A percentile compares a stretch with the other conserved stretches of the same genome.
Evolutionary conservation across 2,329 filamentous ascomycete species (phyloP).

Genomic region (Microdochium paspali): DNA sequence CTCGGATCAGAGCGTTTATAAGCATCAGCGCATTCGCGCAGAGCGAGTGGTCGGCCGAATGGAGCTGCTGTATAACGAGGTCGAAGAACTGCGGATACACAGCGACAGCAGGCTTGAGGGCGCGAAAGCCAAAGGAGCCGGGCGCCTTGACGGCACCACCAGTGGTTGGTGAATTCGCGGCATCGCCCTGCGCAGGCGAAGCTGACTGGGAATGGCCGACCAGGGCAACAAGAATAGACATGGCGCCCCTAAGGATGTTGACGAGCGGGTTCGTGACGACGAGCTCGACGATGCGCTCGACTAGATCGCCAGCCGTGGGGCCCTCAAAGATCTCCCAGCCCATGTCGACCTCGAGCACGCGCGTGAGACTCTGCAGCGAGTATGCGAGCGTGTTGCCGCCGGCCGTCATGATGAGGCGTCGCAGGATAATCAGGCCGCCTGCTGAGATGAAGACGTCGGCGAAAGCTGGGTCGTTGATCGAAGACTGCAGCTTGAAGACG

Average conservation of each 20-base stretch:
- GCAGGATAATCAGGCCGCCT: constrained; percentile 72
- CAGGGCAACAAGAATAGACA: constrained; percentile 91
- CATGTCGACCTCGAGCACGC: constrained; percentile 90
- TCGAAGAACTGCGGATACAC: constrained; percentile 91
- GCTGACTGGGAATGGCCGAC: constrained; percentile 74
- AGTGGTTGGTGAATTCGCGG: constrained; percentile 6
- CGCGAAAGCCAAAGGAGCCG: constrained; percentile 75
- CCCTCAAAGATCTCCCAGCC: constrained; percentile 85
- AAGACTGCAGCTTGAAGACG: constrained; percentile 92
- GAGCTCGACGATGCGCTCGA: constrained; percentile 74
- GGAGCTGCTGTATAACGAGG: constrained; percentile 82
- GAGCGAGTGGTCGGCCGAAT: constrained; percentile 88
- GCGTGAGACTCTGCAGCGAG: constrained; percentile 78
- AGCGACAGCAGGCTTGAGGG: constrained; percentile 83
- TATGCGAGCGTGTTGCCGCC: constrained; percentile 94
- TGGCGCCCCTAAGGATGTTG: constrained; percentile 92
- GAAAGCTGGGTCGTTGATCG: constrained; percentile 92
- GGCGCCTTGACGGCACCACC: constrained; percentile 31
- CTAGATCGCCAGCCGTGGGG: constrained; percentile 52
- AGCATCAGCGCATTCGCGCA: constrained; percentile 93
- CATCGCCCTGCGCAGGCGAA: constrained; percentile 9
- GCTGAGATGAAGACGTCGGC: constrained; percentile 93
- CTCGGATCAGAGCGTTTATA: constrained; percentile 89
- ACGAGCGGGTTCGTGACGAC: constrained; percentile 93
- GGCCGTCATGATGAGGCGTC: constrained; percentile 73